Conservation (phyloP, 371 early-diverging fungal genomes). For the Dinochytrium kinnereticum region DNA sequence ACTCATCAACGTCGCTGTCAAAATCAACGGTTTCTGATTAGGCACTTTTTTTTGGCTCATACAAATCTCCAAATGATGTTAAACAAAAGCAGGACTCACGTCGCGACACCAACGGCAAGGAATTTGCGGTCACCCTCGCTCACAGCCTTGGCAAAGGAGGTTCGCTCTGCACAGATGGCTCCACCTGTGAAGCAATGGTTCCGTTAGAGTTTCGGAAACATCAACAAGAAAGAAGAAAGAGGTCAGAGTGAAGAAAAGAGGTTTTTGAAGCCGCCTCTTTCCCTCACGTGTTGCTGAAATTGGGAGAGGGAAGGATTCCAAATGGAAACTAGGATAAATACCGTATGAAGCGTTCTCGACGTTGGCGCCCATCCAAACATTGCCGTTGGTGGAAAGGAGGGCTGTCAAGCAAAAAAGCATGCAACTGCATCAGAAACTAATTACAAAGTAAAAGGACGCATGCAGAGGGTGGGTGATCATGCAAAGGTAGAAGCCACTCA, state of each 20-base stretch:
- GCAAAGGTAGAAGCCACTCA: not conserved
- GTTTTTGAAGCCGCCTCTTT: too few relatives aligned
- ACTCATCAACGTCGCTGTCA: conserved; percentile 52
- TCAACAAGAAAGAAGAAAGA: too few relatives aligned
- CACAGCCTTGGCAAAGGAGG: conserved; percentile 82
- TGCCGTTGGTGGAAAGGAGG: conserved; percentile 66
- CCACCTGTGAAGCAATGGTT: too few relatives aligned
- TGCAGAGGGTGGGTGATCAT: not conserved
- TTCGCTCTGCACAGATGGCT: conserved; percentile 82
- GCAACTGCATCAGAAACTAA: not conserved
- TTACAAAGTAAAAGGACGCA: too few relatives aligned
- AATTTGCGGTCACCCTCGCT: conserved; percentile 71
- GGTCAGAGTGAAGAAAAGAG: too few relatives aligned
- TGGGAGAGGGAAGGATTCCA: too few relatives aligned
- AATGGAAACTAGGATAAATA: not conserved
- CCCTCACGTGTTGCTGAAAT: too few relatives aligned
- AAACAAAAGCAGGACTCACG: conserved; percentile 54
- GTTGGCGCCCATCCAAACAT: conserved; percentile 71
- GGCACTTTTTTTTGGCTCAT: too few relatives aligned
- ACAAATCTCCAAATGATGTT: too few relatives aligned
- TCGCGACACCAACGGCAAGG: conserved; percentile 67
- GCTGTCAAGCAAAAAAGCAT: conserved; percentile 40
- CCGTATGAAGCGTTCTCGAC: conserved; percentile 82
- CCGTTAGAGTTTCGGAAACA: too few relatives aligned
- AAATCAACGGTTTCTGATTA: too few relatives aligned